Evolutionary conservation across 176 grass and related monocot species (phyloP).

Genomic region (Thinopyrum elongatum): DNA sequence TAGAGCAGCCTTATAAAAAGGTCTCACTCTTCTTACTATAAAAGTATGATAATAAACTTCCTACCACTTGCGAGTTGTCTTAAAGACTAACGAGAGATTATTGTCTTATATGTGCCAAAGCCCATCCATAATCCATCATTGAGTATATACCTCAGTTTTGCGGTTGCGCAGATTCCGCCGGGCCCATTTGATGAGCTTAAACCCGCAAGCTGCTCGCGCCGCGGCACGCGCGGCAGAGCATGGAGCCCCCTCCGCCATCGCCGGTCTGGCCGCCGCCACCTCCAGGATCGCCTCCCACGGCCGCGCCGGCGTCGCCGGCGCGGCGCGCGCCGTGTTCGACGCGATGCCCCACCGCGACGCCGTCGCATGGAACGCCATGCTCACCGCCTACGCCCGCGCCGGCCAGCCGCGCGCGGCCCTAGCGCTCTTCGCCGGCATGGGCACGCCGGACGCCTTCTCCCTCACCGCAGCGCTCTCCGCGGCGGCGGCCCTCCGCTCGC

Average conservation of each 20-base stretch:
- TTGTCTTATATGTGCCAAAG: no score
- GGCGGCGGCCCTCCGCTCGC: conserved; percentile 19
- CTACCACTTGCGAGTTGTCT: no score
- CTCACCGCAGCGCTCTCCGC: conserved; percentile 50
- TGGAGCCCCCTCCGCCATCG: background rate
- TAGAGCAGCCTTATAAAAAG: no score
- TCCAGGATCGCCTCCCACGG: conserved; percentile 45
- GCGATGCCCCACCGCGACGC: conserved; percentile 54
- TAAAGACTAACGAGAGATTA: no score
- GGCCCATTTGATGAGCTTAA: conserved; percentile 29
- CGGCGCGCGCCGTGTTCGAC: conserved; percentile 58
- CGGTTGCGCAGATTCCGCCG: no score
- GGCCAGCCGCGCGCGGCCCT: conserved; percentile 37
- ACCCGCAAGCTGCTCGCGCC: background rate
- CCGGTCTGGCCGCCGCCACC: conserved; percentile 47
- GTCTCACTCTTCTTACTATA: no score
- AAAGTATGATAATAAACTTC: no score
- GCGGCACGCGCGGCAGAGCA: conserved; percentile 29
- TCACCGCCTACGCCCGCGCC: conserved; percentile 55
- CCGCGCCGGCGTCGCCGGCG: conserved; percentile 24
- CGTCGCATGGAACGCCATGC: conserved; percentile 73
- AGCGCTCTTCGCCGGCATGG: conserved; percentile 42
- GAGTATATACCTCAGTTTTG: no score
- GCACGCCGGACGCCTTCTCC: conserved; percentile 47
- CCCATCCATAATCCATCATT: no score